phyloP scores from a whole-genome alignment of 1,284 basidiomycete species.

The Pyrrhoderma lamaoense region DNA sequence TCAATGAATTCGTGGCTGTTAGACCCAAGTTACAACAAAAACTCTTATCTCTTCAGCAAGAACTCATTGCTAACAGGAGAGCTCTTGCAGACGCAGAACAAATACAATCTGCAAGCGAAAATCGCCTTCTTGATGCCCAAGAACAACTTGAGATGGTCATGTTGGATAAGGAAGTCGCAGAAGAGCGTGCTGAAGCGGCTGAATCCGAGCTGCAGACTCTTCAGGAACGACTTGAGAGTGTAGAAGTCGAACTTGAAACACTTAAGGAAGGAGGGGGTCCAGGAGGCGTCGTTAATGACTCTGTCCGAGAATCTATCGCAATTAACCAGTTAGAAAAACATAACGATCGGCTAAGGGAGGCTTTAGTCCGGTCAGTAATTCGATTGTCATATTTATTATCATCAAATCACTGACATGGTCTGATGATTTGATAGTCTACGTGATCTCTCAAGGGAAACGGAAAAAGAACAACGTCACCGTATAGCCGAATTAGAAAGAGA shows the following conservation, averaged over 20 bases:
- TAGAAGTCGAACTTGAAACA: conserved; percentile 81
- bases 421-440: conserved; percentile 50
- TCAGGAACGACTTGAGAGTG: conserved; percentile 71
- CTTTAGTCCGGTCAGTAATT: conserved; percentile 64
- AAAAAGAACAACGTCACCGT: conserved; percentile 75
- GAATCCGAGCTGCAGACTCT: conserved; percentile 72
- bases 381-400: background rate
- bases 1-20: conserved; percentile 78
- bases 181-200: conserved; percentile 82
- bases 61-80: conserved; percentile 61
- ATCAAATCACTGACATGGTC: conserved; percentile 9
- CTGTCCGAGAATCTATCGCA: conserved; percentile 61
- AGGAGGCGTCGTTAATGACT: conserved; percentile 37
- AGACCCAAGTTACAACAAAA: conserved; percentile 87
- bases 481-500: conserved; percentile 90
- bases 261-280: conserved; percentile 45
- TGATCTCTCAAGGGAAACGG: conserved; percentile 83
- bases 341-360: conserved; percentile 92
- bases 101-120: conserved; percentile 53
- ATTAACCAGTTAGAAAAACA: conserved; percentile 95
- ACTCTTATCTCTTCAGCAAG: conserved; percentile 72
- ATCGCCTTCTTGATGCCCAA: conserved; percentile 59
- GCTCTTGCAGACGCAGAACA: conserved; percentile 64
- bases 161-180: conserved; percentile 95
- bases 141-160: conserved; percentile 94